Base-by-base conservation (phyloP, 495 filamentous ascomycete genomes). In the Daldinia decipiens region DNA sequence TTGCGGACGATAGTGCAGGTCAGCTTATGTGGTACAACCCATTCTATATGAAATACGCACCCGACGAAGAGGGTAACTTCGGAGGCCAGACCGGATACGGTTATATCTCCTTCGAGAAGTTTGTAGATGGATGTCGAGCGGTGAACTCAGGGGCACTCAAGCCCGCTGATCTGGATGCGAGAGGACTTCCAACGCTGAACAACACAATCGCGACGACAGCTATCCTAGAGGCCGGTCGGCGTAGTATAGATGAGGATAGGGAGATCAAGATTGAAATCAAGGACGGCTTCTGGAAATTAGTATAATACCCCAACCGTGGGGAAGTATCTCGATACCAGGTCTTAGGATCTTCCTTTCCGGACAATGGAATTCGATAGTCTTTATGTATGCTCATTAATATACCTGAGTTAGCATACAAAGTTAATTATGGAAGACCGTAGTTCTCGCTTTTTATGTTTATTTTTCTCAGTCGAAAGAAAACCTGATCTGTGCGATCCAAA, bases 1-100 rank as follows among this genome's bases (percentile, higher is more conserved):
- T 97, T n/a, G 92, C 94, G 0, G 91, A 92, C 40, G 94, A 98
- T 72, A 82, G 85, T 5, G 84, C 85, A 27, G 81, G 84, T 1
- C 85, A 87, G 68, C 78, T 97, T 57, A 83, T 88, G 71, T 97
- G 93, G 92, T 91, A 91, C 67, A 97, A 97, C 77, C 93, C 93
- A 76, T 98, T 98, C 82, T 98, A 98, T 76, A 98, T 98, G 94
- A 88, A 90, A 72, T 98, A 97, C 50, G 94, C 94, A 12, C 94
- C 94, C 13, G 94, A 97, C 70, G 94, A 97, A 78, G 92, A 97
- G 78, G 94, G 94, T 17, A 97, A 97, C 80, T 98, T 98, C 76
- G 87, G 86, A 36, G 94, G 94, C 21, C 94, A 97, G 78, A 91
- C 88, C 6, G 94, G 94, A 0, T 98, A 98, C 75, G 81, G 94